Evolutionary conservation across 225 moss, liverwort and hornwort species (phyloP), one percentile per base, ranked within the genome.

Genomic region (Bryum argenteum): DNA sequence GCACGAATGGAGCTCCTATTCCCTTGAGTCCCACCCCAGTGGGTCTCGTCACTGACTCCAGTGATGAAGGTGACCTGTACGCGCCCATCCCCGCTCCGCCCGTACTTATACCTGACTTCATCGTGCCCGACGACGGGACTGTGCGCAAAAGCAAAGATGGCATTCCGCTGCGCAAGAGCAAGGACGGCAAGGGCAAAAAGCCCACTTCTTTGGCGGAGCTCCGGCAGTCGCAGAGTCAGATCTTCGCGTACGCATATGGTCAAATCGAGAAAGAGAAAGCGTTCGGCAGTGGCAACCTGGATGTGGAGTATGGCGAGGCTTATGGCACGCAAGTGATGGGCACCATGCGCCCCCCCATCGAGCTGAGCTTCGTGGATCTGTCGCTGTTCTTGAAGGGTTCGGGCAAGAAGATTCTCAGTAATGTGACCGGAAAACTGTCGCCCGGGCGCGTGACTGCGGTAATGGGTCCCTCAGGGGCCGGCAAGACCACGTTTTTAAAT

Each of bases 401-500:
- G 12, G 93, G 91, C 61, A 93, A 82, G 61, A 85, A 84, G 67
- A 91, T 96, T 55, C 78, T 96, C 8, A 91, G 87, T 77, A 82
- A 91, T 73, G 93, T 96, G 63, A 93, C 96, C 0, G 96, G 96
- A 11, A 90, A 80, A 59, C 82, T 96, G 3, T 75, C 75, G 54
- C 90, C 90, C 3, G 75, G 91, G 38, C 80, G 93, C 33, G 87
- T 96, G 26, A 89, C 91, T 43, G 96, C 96, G 18, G 90, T 96
- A 8, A 93, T 96, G 93, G 96, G 96, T 17, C 93, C 96, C 20
- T 96, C 96, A 17, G 96, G 94, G 8, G 94, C 94, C 0, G 95
- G 91, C 8, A 93, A 96, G 85, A 96, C 96, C 4, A 96, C 96
- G 6, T 93, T 96, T 67, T 55, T 96, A 63, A 93, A 91, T 66